A percentile compares a stretch with the other conserved stretches of the same genome.
These are phyloP conservation scores for Ziziphus jujuba DNA, from an alignment of 306 rosid genomes.

Conservation along the genomic window DNA sequence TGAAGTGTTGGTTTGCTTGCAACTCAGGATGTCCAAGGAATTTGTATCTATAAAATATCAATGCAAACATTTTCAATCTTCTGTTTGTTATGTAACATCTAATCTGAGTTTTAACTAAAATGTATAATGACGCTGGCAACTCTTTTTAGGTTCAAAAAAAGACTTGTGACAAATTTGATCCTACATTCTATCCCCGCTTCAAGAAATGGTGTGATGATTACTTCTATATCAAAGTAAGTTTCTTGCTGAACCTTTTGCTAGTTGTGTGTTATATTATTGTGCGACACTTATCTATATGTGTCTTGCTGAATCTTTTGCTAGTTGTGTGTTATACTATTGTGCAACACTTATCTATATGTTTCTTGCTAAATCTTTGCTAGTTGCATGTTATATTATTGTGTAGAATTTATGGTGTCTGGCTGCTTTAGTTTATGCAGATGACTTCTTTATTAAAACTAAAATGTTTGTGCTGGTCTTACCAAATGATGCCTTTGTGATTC, in stretches of 20 bases:
- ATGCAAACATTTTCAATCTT: not conserved
- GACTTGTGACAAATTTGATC: constrained; percentile 95
- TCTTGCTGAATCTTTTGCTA: constrained; percentile 14
- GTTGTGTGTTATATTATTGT: constrained; percentile 5
- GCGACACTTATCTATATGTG: not conserved
- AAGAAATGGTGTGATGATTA: constrained; percentile 99
- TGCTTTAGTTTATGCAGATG: not conserved
- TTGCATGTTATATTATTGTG: constrained; percentile 5
- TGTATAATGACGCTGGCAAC: constrained; percentile 9
- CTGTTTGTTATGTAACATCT: not conserved
- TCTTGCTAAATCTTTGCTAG: constrained; percentile 13
- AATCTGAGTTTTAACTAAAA: not conserved
- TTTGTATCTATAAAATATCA: too few species aligned
- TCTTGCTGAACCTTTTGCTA: constrained; percentile 14
- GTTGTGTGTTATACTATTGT: constrained; percentile 6
- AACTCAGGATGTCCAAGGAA: too few species aligned
- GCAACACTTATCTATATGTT: not conserved
- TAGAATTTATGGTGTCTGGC: too few species aligned
- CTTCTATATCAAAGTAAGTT: constrained; percentile 83
- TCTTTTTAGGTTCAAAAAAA: constrained; percentile 64
- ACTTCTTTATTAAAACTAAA: not conserved
- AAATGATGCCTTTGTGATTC: constrained; percentile 4
- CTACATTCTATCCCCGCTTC: constrained; percentile 88
- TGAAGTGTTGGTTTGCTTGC: too few species aligned
- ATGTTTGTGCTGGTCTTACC: not conserved